Conservation (phyloP, 169 alveolate species). For the Cytauxzoon felis region DNA sequence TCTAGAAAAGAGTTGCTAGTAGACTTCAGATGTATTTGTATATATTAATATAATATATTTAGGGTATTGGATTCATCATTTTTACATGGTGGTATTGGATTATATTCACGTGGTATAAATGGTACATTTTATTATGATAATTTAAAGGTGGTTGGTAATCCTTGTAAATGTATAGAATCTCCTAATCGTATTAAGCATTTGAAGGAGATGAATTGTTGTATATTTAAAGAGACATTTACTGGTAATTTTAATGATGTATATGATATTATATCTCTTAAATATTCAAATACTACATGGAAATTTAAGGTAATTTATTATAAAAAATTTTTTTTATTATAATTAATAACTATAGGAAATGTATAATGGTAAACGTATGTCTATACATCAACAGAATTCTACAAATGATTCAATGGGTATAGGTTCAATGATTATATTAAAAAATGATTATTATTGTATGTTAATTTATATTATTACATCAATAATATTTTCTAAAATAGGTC, state of each 20-base stretch:
- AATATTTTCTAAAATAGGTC: slow-evolving; percentile 2
- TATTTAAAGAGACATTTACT: slow-evolving; percentile 59
- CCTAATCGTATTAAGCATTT: slow-evolving; percentile 23
- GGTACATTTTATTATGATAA: slow-evolving; percentile 81
- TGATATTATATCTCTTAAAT: slow-evolving; percentile 31
- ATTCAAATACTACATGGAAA: slow-evolving; percentile 45
- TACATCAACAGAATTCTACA: slow-evolving; percentile 47
- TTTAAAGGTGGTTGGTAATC: slow-evolving; percentile 70
- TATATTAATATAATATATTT: slow-evolving; percentile 1
- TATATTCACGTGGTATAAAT: slow-evolving; percentile 80
- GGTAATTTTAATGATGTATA: slow-evolving; percentile 38
- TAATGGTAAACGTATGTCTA: slow-evolving; percentile 49
- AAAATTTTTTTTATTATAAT: neutral
- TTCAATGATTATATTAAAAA: slow-evolving; percentile 39
- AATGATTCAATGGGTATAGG: slow-evolving; percentile 50
- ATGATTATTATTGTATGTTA: slow-evolving; percentile 31
- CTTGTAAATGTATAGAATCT: slow-evolving; percentile 53
- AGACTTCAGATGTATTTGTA: neutral
- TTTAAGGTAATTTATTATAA: slow-evolving; percentile 27
- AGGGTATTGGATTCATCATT: slow-evolving; percentile 82
- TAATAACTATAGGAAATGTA: slow-evolving; percentile 15
- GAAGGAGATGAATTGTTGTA: slow-evolving; percentile 56
- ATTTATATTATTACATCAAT: slow-evolving; percentile 37
- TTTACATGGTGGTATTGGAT: slow-evolving; percentile 81
- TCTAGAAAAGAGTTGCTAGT: too few species aligned